Base-by-base conservation (phyloP, 768 basidiomycete genomes). In the Boletales sp. region DNA sequence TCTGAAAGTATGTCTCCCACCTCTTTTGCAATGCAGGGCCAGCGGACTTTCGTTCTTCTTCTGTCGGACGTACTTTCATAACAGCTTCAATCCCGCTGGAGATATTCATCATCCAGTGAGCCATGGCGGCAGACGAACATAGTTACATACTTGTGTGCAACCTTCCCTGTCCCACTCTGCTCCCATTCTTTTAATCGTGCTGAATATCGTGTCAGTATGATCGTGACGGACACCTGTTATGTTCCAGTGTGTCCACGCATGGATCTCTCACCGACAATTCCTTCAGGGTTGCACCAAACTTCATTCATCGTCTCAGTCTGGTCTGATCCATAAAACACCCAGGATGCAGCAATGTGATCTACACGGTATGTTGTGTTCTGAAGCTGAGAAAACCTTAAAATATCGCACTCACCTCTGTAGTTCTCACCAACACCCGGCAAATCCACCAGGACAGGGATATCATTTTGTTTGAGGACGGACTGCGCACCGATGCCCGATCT, bases 121-220 rank as follows among this genome's bases (percentile, higher is more conserved):
- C 24, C 24, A 7, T 24, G 7, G 31, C 35, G 34, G 29, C 14
- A 29, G 2, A 21, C 40, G 10, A 32, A 32, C 27, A 15, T 30
- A 32, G 52, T 6, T 31, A 47, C 72, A 8, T 38, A 83, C 84
- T 82, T 84, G 57, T 76, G 72, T 0, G 80, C 70, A 56, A 84
- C 67, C 32, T 77, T 53, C 3, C 80, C 80, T 39, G 64, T 69
- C 0, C 77, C 80, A 2, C 63, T 60, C 36, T 63, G 56, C 21
- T 56, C 50, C 62, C 66, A 76, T 40, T 72, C 60, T 14, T 47
- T 58, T 14, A 48, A 43, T 53, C 64, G 62, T 35, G 55, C 73
- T 19, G 45, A 43, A 35, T 37, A 9, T 42, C 27, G 15, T 30
- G 34, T 34, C 15, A 34, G 15, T 8, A 12, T 4, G 34, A 34